Evolutionary conservation across 148 eudicot species (phyloP).

Genomic region (Fagopyrum homotropicum): DNA sequence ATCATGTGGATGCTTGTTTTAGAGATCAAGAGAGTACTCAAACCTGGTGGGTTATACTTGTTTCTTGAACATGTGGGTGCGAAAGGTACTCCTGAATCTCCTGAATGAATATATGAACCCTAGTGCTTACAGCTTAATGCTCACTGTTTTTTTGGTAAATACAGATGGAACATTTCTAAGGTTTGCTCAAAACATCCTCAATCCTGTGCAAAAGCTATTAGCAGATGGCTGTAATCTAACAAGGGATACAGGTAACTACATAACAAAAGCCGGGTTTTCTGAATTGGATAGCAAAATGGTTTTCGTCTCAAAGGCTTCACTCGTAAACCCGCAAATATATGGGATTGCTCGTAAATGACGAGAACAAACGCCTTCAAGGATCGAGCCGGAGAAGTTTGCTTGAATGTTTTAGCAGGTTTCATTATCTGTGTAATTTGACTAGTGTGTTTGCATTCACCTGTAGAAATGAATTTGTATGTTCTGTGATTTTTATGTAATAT

Average conservation of each 20-base stretch:
- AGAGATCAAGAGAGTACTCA: conserved; percentile 88
- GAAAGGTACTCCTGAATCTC: conserved; percentile 36
- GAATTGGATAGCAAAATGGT: conserved; percentile 32
- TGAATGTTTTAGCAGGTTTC: too few relatives aligned
- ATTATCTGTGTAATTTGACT: too few relatives aligned
- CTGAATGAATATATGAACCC: not conserved
- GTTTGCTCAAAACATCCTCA: conserved; percentile 47
- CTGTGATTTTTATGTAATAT: too few relatives aligned
- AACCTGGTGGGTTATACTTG: conserved; percentile 72
- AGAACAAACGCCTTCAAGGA: not conserved
- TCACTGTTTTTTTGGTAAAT: not conserved
- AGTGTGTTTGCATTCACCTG: too few relatives aligned
- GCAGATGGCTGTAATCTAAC: conserved; percentile 86
- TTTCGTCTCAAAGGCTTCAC: conserved; percentile 37
- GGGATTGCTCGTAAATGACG: conserved; percentile 65
- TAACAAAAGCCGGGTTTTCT: conserved; percentile 73
- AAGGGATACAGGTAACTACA: conserved; percentile 48
- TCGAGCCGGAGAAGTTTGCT: too few relatives aligned
- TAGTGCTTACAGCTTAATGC: too few relatives aligned
- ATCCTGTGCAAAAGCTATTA: conserved; percentile 71
- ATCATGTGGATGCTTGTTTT: conserved; percentile 9
- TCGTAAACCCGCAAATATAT: conserved; percentile 59
- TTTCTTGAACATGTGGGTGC: conserved; percentile 92
- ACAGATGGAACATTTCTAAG: conserved; percentile 66
- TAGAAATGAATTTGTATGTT: too few relatives aligned